Percentiles rank a stretch among this genome's conserved stretches.
Conservation (phyloP, 2,329 filamentous ascomycete species). For the Verticillium klebahnii region DNA sequence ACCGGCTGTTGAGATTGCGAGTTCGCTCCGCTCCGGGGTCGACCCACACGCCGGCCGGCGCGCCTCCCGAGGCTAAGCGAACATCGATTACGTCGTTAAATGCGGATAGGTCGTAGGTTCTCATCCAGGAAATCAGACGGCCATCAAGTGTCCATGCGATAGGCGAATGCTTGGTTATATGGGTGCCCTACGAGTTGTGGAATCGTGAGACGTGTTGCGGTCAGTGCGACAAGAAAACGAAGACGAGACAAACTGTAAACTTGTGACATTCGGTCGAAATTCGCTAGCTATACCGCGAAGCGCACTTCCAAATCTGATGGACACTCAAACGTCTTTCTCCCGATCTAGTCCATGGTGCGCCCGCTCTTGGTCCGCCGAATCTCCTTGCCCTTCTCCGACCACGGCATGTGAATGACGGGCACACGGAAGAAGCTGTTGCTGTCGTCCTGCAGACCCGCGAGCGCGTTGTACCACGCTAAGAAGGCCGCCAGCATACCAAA, state of each 20-base stretch:
- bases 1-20: background rate
- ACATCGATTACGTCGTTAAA: background rate
- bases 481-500: slow-evolving; percentile 82
- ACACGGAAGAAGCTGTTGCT: slow-evolving; percentile 88
- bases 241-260: too few relatives aligned
- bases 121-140: background rate
- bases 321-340: background rate
- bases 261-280: too few relatives aligned
- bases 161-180: too few relatives aligned
- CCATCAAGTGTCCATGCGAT: background rate
- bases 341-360: slow-evolving; percentile 10
- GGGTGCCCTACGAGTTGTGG: too few relatives aligned
- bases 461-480: slow-evolving; percentile 80
- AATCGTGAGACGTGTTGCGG: too few relatives aligned
- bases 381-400: slow-evolving; percentile 74
- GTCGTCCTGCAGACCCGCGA: slow-evolving; percentile 74
- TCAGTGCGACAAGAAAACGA: too few relatives aligned
- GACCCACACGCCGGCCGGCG: background rate
- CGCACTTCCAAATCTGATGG: too few relatives aligned
- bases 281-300: too few relatives aligned
- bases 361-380: slow-evolving; percentile 46
- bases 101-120: background rate
- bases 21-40: background rate
- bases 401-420: slow-evolving; percentile 91
- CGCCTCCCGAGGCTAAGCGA: background rate